phyloP scores from a whole-genome alignment of 208 protist species.

The Leishmania tarentolae region DNA sequence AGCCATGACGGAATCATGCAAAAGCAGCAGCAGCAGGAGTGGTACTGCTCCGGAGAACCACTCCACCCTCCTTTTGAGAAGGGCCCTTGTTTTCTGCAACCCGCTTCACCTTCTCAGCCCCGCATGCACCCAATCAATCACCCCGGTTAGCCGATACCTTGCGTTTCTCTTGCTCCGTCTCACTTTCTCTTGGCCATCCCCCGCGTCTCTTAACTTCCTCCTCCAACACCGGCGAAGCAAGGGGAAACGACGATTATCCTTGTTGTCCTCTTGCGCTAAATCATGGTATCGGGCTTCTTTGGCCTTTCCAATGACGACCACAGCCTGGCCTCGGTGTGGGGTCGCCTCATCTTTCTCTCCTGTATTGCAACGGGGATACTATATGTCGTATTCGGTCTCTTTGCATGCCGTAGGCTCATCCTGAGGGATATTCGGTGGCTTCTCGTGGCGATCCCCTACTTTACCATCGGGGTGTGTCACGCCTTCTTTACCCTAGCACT shows the following conservation, averaged over 20 bases:
- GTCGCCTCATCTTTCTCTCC: constrained; percentile 61
- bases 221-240: neutral
- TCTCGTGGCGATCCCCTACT: constrained; percentile 54
- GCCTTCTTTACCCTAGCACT: constrained; percentile 67
- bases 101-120: neutral
- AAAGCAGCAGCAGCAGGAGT: neutral
- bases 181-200: neutral
- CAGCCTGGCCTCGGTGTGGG: constrained; percentile 43
- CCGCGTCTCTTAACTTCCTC: neutral
- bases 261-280: neutral
- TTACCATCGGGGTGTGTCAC: constrained; percentile 64
- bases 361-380: constrained; percentile 49
- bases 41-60: neutral
- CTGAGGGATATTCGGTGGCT: constrained; percentile 57
- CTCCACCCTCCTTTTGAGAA: too few species aligned
- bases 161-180: neutral
- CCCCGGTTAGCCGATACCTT: neutral
- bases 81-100: neutral
- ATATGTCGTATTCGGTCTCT: constrained; percentile 65
- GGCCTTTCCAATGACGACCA: constrained; percentile 19
- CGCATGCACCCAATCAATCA: neutral
- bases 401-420: constrained; percentile 67
- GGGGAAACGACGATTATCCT: neutral
- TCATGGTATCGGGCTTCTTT: constrained; percentile 35
- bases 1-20: neutral